Evolutionary conservation across 225 moss, liverwort and hornwort genomes (phyloP).

Genomic region (Climacium dendroides): DNA sequence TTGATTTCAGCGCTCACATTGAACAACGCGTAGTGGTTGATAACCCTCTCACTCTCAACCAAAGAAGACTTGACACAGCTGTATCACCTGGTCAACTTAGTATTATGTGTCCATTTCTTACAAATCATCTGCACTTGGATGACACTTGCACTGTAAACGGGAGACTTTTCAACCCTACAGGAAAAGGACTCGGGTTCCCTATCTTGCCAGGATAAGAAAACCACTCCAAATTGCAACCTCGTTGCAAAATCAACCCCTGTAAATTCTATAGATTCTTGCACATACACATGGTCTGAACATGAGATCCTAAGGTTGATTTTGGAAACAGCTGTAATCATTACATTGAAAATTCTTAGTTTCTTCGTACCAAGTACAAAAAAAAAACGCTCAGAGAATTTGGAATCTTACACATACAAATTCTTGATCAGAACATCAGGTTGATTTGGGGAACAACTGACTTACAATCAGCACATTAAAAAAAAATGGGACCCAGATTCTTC

Average conservation of each 20-base stretch:
- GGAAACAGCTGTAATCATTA: not conserved
- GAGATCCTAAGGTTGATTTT: not conserved
- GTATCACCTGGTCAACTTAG: not conserved
- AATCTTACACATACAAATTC: too few species aligned
- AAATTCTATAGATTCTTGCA: not conserved
- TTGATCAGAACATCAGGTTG: not conserved
- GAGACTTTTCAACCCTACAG: not conserved
- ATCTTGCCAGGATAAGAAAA: not conserved
- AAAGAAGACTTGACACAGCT: not conserved
- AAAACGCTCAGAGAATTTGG: not conserved
- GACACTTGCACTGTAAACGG: not conserved
- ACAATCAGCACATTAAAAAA: not conserved
- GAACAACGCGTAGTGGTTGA: not conserved
- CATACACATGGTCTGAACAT: not conserved
- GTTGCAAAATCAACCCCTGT: not conserved
- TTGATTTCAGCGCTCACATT: not conserved
- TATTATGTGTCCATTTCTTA: not conserved
- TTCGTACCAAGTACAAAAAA: not conserved
- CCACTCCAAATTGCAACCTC: not conserved
- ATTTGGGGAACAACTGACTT: not conserved
- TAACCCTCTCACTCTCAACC: not conserved
- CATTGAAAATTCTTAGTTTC: not conserved
- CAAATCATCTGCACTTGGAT: not conserved
- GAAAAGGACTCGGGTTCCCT: not conserved
- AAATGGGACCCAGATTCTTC: not conserved